Conservation (phyloP, 1,139 yeast species). For the Torulaspora pretoriensis region DNA sequence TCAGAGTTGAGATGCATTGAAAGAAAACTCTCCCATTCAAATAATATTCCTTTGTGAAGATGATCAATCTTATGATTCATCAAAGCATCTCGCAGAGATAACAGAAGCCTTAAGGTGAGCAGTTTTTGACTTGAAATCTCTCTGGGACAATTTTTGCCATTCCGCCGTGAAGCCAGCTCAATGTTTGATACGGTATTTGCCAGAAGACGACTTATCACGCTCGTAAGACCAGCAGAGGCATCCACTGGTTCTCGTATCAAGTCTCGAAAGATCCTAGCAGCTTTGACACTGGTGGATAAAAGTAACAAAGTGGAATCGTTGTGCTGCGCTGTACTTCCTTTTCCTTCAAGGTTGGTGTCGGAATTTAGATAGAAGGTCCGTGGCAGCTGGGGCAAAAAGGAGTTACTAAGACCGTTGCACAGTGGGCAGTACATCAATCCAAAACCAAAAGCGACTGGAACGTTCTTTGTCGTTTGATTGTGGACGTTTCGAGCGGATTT, state of each 20-base stretch:
- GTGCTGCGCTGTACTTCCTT: neutral
- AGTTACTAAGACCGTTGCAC: slow-evolving; percentile 81
- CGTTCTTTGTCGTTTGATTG: slow-evolving; percentile 72
- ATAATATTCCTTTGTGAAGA: neutral
- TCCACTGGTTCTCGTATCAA: slow-evolving; percentile 7
- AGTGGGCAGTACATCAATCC: slow-evolving; percentile 84
- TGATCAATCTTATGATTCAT: neutral
- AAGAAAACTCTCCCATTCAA: slow-evolving; percentile 14
- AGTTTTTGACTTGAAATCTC: slow-evolving; percentile 23
- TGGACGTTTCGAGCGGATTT: slow-evolving; percentile 52
- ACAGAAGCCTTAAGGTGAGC: slow-evolving; percentile 22
- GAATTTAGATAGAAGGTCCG: slow-evolving; percentile 10
- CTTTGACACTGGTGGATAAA: slow-evolving; percentile 17
- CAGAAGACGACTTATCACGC: slow-evolving; percentile 18
- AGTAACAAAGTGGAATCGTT: slow-evolving; percentile 4
- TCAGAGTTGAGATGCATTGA: slow-evolving; percentile 11
- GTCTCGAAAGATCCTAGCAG: slow-evolving; percentile 23
- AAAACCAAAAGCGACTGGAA: slow-evolving; percentile 68
- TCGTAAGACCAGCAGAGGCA: slow-evolving; percentile 5
- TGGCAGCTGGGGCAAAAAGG: slow-evolving; percentile 58
- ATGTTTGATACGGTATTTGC: slow-evolving; percentile 25
- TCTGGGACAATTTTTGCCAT: neutral
- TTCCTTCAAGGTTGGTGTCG: slow-evolving; percentile 12
- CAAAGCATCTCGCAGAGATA: slow-evolving; percentile 19
- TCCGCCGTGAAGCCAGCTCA: slow-evolving; percentile 22